phyloP scores from a whole-genome alignment of 1,284 basidiomycete species.

The Apiotrichum sp. region DNA sequence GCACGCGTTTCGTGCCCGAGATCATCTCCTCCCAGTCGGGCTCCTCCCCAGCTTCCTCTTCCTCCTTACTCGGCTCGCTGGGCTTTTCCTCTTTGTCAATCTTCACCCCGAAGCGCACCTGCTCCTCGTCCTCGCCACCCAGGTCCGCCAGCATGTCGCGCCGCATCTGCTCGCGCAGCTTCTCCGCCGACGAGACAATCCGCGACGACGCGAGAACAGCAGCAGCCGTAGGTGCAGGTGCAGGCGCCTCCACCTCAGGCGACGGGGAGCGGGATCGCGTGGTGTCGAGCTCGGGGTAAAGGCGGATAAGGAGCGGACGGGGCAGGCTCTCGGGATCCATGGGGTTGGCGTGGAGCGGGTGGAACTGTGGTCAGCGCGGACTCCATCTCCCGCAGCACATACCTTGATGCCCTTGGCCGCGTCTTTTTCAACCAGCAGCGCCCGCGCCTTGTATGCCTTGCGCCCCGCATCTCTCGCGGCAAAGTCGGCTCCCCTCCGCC shows the following conservation, averaged over 20 bases:
- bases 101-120: slow-evolving; percentile 17
- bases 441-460: slow-evolving; percentile 34
- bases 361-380: slow-evolving; percentile 25
- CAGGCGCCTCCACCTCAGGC: slow-evolving; percentile 1
- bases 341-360: slow-evolving; percentile 42
- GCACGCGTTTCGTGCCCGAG: slow-evolving; percentile 36
- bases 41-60: slow-evolving; percentile 13
- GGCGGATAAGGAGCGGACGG: slow-evolving; percentile 28
- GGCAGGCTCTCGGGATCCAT: slow-evolving; percentile 37
- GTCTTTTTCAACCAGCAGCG: slow-evolving; percentile 33
- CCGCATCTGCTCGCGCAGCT: slow-evolving; percentile 40
- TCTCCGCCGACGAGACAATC: slow-evolving; percentile 35
- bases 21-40: slow-evolving; percentile 34
- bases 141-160: slow-evolving; percentile 38
- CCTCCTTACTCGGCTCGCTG: background rate
- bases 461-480: slow-evolving; percentile 30
- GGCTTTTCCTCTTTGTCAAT: slow-evolving; percentile 3
- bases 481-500: slow-evolving; percentile 28
- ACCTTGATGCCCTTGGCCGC: slow-evolving; percentile 34
- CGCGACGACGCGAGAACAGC: slow-evolving; percentile 4
- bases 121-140: slow-evolving; percentile 17
- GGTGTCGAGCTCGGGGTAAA: slow-evolving; percentile 32
- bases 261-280: slow-evolving; percentile 18
- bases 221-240: background rate
- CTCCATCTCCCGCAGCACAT: slow-evolving; percentile 5